Evolutionary conservation across 2,329 filamentous ascomycete species (phyloP), one percentile per base, ranked within the genome.

Genomic region (Alternaria rosae): DNA sequence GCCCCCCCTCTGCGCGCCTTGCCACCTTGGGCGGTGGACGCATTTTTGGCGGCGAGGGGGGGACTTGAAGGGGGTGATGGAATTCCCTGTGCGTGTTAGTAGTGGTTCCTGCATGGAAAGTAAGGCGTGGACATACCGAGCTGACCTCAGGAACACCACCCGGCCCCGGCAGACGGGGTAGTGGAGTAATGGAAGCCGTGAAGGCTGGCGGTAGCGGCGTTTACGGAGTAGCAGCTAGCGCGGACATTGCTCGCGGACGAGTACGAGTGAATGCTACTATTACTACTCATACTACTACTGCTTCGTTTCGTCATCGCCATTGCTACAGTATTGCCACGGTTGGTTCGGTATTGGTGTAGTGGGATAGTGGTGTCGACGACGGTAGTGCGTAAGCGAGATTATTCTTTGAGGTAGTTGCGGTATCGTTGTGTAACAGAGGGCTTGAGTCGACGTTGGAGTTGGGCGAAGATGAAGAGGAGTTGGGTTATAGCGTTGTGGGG

Each of bases 141-240:
- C 77, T 74, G 71, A 79, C 79, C 79, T 81, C 79, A 81, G 79
- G 79, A 80, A 79, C 75, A 77, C 79, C 79, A 81, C 75, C 79
- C 78, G 65, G 75, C 78, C 78, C 78, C 91, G 87, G 90, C 87
- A 84, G 88, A 91, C 87, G 89, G 87, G 85, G 92, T 94, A 92
- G 93, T 94, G 89, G 91, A 96, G 64, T 66, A 70, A 60, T 69
- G 67, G 38, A 69, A 69, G 48, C 67, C 67, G 21, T 62, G 56
- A 75, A 97, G 86, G 78, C 85, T 86, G 80, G 89, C 86, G 73
- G 89, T 86, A 76, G 84, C 52, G 8, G 62, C 53, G 82, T 94
- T 89, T 81, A 94, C 92, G 75, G 92, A 85, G 84, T 97, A 97
- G 87, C 93, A 96, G 81, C 90, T 94, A 83, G 94, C 93, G 84